Conservation (phyloP, 2,329 filamentous ascomycete genomes). For the Neocucurbitaria cava region DNA sequence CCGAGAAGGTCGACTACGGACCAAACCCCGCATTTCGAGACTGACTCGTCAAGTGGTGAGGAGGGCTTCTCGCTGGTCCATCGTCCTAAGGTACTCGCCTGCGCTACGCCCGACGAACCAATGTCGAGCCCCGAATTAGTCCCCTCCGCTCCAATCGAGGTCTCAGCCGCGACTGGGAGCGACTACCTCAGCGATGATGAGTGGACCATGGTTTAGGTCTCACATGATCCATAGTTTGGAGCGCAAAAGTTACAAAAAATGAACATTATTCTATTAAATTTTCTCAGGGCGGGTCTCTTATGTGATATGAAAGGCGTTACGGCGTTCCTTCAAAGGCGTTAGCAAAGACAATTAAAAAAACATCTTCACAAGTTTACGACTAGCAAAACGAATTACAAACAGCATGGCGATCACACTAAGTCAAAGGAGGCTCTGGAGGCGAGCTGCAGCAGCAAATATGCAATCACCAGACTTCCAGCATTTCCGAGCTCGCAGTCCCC, state of each 20-base stretch:
- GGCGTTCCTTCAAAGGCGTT: background rate
- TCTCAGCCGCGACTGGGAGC: slow-evolving; percentile 12
- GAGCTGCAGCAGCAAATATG: background rate
- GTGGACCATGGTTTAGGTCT: slow-evolving; percentile 9
- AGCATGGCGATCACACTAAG: background rate
- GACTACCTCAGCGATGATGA: slow-evolving; percentile 20
- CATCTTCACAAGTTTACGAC: background rate
- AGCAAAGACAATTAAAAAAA: background rate
- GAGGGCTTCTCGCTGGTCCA: slow-evolving; percentile 32
- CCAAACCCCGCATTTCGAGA: slow-evolving; percentile 1
- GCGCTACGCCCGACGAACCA: background rate
- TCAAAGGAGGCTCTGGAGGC: background rate
- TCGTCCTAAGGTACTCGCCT: slow-evolving; percentile 13
- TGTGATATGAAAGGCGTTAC: too few species aligned
- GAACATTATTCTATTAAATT: background rate
- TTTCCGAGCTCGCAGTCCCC: background rate
- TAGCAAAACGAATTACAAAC: background rate
- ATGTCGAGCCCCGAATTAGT: slow-evolving; percentile 22
- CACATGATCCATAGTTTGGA: background rate
- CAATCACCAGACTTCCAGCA: background rate
- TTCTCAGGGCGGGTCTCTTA: background rate
- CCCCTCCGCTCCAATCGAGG: slow-evolving; percentile 5
- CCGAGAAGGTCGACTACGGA: slow-evolving; percentile 4
- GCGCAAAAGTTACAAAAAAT: background rate
- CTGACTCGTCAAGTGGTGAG: slow-evolving; percentile 27